A percentile compares a stretch with the other conserved stretches of the same genome.
Evolutionary conservation across 2,329 filamentous ascomycete genomes (phyloP).

Genomic region (Whalleya microplaca): DNA sequence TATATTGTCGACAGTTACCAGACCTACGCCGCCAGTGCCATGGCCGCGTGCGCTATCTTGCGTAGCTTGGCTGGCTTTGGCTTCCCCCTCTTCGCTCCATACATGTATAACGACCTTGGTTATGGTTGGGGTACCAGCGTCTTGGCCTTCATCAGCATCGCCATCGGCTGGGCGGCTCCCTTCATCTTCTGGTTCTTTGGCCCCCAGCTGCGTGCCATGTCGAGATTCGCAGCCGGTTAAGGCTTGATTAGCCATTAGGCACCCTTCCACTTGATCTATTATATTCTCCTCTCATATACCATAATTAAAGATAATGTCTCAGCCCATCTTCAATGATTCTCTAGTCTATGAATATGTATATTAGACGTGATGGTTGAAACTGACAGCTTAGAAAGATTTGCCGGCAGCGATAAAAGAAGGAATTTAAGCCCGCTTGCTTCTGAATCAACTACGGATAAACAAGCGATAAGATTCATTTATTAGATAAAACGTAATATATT

Average conservation of each 20-base stretch:
- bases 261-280: too few relatives aligned
- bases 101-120: constrained; percentile 43
- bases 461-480: too few relatives aligned
- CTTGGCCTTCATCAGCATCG: constrained; percentile 51
- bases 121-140: constrained; percentile 49
- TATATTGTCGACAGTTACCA: constrained; percentile 47
- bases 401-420: too few relatives aligned
- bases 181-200: constrained; percentile 42
- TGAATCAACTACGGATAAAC: too few relatives aligned
- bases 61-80: constrained; percentile 50
- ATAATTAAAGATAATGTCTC: too few relatives aligned
- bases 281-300: too few relatives aligned
- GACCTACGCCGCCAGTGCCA: constrained; percentile 31
- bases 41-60: constrained; percentile 32
- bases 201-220: constrained; percentile 33
- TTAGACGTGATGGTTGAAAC: too few relatives aligned
- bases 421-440: too few relatives aligned
- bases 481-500: too few relatives aligned
- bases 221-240: constrained; percentile 11
- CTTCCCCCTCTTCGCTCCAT: constrained; percentile 50
- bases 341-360: too few relatives aligned
- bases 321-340: too few relatives aligned
- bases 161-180: constrained; percentile 50
- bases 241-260: neutral
- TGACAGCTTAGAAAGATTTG: too few relatives aligned